Evolutionary conservation across 2,329 filamentous ascomycete species (phyloP).

Genomic region (Zarea fungicola): DNA sequence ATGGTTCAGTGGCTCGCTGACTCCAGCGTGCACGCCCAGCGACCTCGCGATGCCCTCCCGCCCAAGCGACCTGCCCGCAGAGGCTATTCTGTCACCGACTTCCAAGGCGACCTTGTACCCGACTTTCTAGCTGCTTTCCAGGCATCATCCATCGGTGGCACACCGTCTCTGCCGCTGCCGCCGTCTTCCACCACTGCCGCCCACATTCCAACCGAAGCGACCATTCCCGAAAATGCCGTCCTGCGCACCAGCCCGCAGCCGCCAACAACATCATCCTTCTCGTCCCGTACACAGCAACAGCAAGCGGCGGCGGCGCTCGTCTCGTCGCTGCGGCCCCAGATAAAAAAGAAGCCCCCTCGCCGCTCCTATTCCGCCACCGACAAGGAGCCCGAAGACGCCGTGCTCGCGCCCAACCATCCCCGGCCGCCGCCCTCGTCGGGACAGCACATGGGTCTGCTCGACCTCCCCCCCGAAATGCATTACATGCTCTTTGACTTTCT

Average conservation of each 20-base stretch:
- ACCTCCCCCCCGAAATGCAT: slow-evolving; percentile 56
- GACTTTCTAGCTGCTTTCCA: slow-evolving; percentile 13
- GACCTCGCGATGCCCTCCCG: slow-evolving; percentile 11
- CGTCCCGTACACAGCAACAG: slow-evolving; percentile 13
- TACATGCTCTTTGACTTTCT: slow-evolving; percentile 57
- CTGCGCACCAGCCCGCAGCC: slow-evolving; percentile 12
- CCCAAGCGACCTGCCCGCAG: slow-evolving; percentile 31
- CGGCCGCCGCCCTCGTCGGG: slow-evolving; percentile 42
- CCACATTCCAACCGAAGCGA: slow-evolving; percentile 23
- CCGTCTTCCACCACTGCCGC: not conserved
- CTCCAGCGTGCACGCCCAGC: slow-evolving; percentile 16
- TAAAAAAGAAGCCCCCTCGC: slow-evolving; percentile 41
- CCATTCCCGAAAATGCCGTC: slow-evolving; percentile 31
- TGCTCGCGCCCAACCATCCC: slow-evolving; percentile 37
- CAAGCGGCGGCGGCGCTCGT: slow-evolving; percentile 28
- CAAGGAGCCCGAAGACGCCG: slow-evolving; percentile 43
- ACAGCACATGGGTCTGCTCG: slow-evolving; percentile 42
- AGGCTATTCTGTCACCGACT: slow-evolving; percentile 44
- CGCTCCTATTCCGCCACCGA: slow-evolving; percentile 58
- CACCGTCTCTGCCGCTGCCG: slow-evolving; percentile 18
- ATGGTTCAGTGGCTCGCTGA: slow-evolving; percentile 31
- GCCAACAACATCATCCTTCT: slow-evolving; percentile 2
- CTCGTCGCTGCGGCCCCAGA: not conserved
- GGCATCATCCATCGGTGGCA: slow-evolving; percentile 17
- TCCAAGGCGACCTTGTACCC: slow-evolving; percentile 28